Evolutionary conservation across 106 monocot genomes (phyloP), one percentile per base, ranked within the genome.

Genomic region (Triglochin maritima): DNA sequence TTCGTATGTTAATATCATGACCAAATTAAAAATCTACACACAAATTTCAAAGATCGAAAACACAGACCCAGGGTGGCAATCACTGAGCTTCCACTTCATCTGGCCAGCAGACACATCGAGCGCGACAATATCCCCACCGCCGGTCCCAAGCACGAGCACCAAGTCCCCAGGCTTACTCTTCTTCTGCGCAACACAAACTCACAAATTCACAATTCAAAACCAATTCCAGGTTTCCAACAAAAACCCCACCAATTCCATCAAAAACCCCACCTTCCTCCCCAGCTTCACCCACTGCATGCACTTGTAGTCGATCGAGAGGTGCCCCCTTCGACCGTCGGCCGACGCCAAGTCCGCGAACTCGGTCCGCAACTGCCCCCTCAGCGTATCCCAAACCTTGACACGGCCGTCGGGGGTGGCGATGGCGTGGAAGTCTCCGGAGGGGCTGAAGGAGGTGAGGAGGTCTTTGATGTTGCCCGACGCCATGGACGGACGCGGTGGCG

Each of bases 221-320:
- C 56, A 59, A 47, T 70, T 3, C 8, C 11, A 50, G n/a, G 12
- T 44, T 17, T 56, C 54, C 7, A 8, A 11, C 60, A 13, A 45
- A 62, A 10, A 3, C 45, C 10, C 29, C 13, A 47, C 5, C 8
- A 29, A 29, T 50, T n/a, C 16, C 11, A 70, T 69, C 46, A 65
- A 78, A 57, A 53, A 59, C 68, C 62, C 1, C 9, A 95, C 91
- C 96, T 85, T 91, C 61, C 59, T 74, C 48, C 72, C 78, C 47
- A 91, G 50, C 57, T 80, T 81, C 16, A 92, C 82, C 96, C 96
- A 92, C 49, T 98, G 78, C 84, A 98, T 92, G 78, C 91, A 92
- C 50, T 81, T 98, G 70, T 88, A 88, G 71, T 98, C 91, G 0
- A 98, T 62, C 9, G 91, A 79, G 48, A 92, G 96, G 63, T 98